Evolutionary conservation across 2,329 filamentous ascomycete species (phyloP).

Genomic region (Colletotrichum incanum): DNA sequence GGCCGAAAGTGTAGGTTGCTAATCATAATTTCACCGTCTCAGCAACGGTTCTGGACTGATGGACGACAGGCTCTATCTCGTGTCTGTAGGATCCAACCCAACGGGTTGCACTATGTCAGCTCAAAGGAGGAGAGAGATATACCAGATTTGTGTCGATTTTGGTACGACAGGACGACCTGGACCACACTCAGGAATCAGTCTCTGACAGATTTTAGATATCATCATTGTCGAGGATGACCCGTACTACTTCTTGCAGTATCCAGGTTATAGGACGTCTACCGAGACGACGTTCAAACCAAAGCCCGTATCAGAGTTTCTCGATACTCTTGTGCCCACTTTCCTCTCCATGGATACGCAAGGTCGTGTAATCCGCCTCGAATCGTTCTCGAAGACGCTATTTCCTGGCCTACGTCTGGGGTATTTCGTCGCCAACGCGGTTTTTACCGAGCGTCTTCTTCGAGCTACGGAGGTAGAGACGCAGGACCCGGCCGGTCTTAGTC

Average conservation of each 20-base stretch:
- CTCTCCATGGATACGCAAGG: conserved; percentile 48
- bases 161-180: conserved; percentile 59
- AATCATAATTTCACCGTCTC: too few species aligned
- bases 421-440: conserved; percentile 61
- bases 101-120: conserved; percentile 76
- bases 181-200: background rate
- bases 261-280: conserved; percentile 53
- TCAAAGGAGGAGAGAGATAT: conserved; percentile 72
- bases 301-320: conserved; percentile 41
- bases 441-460: conserved; percentile 50
- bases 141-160: conserved; percentile 56
- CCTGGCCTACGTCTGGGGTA: conserved; percentile 79
- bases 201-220: conserved; percentile 38
- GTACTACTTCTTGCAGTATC: conserved; percentile 50
- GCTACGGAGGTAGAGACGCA: conserved; percentile 71
- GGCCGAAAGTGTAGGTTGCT: conserved; percentile 44
- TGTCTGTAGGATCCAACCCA: conserved; percentile 76
- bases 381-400: conserved; percentile 59
- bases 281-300: conserved; percentile 58
- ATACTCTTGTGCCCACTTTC: conserved; percentile 45
- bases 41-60: background rate
- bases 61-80: conserved; percentile 46
- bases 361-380: conserved; percentile 48
- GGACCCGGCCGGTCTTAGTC: conserved; percentile 77
- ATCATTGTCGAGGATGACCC: conserved; percentile 78